Base-by-base conservation (phyloP, 306 rosid species). In the Pterocarpus santalinus region DNA sequence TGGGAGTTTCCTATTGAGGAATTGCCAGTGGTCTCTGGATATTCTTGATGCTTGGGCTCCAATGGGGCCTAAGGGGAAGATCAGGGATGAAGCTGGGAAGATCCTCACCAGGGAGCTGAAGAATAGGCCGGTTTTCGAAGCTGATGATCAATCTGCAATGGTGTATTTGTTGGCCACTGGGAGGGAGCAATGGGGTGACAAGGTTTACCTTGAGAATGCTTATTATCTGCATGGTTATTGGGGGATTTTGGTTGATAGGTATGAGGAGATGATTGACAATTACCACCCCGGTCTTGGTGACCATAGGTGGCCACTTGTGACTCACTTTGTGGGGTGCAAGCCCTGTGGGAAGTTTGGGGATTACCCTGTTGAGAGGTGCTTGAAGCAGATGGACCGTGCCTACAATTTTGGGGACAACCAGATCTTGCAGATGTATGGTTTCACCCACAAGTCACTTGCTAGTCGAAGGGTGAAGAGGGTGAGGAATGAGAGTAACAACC, bases 321-420 rank as follows among this genome's bases (percentile, higher is more conserved):
- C 96, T n/a, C 96, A 91, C 65, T 91, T 91, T 38, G 96, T 91
- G 74, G 96, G 96, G 28, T 91, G 96, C 67, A 91, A 91, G 77
- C 96, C 96, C 5, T 91, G 96, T 41, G 96, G 93, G 69, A 91
- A 89, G 65, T 89, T 89, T 9, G 96, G 96, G n/a, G 96, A 91
- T 71, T 91, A 91, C 56, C 88, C 93, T 3, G 91, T 91, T 32
- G 93, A 91, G 80, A 81, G 91, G 72, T 91, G 94, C 73, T 12
- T 91, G 87, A 91, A 71, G 74, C 93, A 89, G 35, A 91, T 91
- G 96, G 96, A 91, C 16, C 65, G 96, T 38, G 96, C 96, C 1
- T 91, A 57, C 55, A 89, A 91, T 66, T 91, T 91, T 56, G 96
- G 92, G 44, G 96, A 91, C 56, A 91, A 91, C 65, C 94, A 91